A percentile compares a stretch with the other conserved stretches of the same genome.
Evolutionary conservation across 1,284 basidiomycete genomes (phyloP).

Genomic region (Moesziomyces antarcticus): DNA sequence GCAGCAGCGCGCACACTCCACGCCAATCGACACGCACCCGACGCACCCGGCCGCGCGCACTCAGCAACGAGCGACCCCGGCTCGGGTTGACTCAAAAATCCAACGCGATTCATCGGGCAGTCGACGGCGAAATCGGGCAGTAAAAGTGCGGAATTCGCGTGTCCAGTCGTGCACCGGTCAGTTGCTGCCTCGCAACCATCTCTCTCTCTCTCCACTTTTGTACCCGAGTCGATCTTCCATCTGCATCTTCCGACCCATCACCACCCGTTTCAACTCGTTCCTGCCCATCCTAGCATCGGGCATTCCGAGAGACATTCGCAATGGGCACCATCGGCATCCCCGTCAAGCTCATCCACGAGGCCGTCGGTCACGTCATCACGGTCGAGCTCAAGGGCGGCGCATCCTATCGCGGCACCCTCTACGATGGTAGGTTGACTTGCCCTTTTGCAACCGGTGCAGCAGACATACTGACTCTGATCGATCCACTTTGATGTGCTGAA

Average conservation of each 20-base stretch:
- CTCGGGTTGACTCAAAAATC: conserved; percentile 14
- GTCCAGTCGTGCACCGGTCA: conserved; percentile 4
- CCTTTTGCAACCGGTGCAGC: too few relatives aligned
- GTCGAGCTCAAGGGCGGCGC: conserved; percentile 98
- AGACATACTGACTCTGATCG: neutral
- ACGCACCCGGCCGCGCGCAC: too few relatives aligned
- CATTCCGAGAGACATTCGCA: conserved; percentile 1
- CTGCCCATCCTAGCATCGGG: neutral
- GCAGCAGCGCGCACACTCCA: too few relatives aligned
- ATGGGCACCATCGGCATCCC: conserved; percentile 68
- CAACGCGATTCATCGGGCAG: conserved; percentile 3
- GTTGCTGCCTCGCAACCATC: neutral
- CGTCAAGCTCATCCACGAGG: conserved; percentile 69
- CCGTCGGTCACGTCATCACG: conserved; percentile 94
- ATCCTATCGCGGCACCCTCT: conserved; percentile 95
- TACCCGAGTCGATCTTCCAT: neutral
- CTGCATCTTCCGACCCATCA: neutral
- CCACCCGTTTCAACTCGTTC: neutral
- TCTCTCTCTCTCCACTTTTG: conserved; percentile 1
- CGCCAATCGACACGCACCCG: too few relatives aligned
- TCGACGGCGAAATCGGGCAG: neutral
- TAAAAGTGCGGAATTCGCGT: conserved; percentile 29
- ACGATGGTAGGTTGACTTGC: conserved; percentile 72
- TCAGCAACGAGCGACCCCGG: too few relatives aligned
- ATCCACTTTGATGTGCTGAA: neutral